Evolutionary conservation across 805 yeast species (phyloP).

Genomic region (Wickerhamiella kurtzmanii): DNA sequence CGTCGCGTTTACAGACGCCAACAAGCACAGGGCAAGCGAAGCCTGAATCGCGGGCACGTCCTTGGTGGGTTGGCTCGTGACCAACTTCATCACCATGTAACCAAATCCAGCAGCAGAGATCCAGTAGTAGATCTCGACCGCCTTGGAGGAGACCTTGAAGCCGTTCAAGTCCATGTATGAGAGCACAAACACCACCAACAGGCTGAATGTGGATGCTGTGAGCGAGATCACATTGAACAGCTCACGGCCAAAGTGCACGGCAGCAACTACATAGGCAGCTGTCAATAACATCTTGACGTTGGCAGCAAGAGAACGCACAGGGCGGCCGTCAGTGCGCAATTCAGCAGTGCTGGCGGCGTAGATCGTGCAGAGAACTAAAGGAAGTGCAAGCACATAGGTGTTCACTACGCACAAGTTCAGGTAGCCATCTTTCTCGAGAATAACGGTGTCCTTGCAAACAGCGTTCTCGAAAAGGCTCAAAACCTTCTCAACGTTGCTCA

Average conservation of each 20-base stretch:
- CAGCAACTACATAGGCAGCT: slow-evolving; percentile 8
- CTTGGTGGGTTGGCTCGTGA: slow-evolving; percentile 7
- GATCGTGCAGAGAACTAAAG: slow-evolving; percentile 11
- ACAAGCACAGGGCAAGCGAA: slow-evolving; percentile 13
- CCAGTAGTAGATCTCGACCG: slow-evolving; percentile 19
- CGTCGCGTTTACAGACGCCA: slow-evolving; percentile 16
- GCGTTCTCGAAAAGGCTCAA: slow-evolving; percentile 7
- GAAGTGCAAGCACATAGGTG: slow-evolving; percentile 18
- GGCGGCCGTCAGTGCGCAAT: slow-evolving; percentile 12
- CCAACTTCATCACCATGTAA: slow-evolving; percentile 13
- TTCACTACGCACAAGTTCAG: slow-evolving; percentile 16
- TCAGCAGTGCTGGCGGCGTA: slow-evolving; percentile 10
- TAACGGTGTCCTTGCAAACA: slow-evolving; percentile 16
- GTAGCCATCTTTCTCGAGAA: slow-evolving; percentile 17
- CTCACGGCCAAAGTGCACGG: slow-evolving; percentile 11
- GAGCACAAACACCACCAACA: slow-evolving; percentile 14
- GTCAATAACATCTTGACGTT: slow-evolving; percentile 16
- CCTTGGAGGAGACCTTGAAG: slow-evolving; percentile 15
- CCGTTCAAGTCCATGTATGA: slow-evolving; percentile 20
- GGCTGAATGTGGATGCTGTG: slow-evolving; percentile 8
- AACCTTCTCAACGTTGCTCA: not conserved
- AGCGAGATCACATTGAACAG: slow-evolving; percentile 17
- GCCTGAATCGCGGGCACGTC: slow-evolving; percentile 6
- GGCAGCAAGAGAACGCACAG: slow-evolving; percentile 8
- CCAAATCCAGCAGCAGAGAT: slow-evolving; percentile 16